A percentile compares a stretch with the other conserved stretches of the same genome.
These are phyloP conservation scores for Volvox africanus DNA, from an alignment of 139 green algal genomes.

Conservation along the genomic window DNA sequence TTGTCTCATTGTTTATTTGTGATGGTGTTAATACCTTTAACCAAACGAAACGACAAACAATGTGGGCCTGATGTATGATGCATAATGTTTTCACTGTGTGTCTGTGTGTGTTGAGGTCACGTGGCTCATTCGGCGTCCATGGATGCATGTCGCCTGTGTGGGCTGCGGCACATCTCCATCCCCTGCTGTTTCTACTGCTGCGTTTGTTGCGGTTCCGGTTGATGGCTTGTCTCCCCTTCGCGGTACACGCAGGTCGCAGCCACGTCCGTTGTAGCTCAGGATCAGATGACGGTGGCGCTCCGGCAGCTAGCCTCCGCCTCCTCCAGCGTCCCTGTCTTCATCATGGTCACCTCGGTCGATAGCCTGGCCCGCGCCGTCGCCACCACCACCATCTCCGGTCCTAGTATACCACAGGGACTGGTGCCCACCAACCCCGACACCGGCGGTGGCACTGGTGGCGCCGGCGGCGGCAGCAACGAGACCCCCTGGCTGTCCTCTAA, in stretches of 20 bases:
- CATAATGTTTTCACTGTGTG: no score
- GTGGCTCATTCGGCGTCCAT: no score
- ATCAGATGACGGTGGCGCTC: constrained; percentile 14
- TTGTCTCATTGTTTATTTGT: no score
- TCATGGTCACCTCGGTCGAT: background rate
- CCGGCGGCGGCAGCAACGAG: background rate
- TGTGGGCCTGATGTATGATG: no score
- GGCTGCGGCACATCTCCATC: no score
- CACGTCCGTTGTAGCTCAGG: constrained; percentile 13
- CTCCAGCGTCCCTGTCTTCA: constrained; percentile 19
- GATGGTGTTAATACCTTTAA: no score
- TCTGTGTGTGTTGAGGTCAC: no score
- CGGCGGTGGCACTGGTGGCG: no score
- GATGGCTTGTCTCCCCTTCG: background rate
- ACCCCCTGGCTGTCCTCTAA: constrained; percentile 1
- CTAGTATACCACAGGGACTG: background rate
- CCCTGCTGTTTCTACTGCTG: background rate
- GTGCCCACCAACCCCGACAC: background rate
- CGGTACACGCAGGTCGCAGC: constrained; percentile 6
- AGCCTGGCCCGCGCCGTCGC: background rate
- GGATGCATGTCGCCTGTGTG: no score
- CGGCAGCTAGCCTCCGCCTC: background rate
- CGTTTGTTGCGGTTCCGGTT: background rate
- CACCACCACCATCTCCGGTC: background rate
- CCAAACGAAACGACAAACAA: no score